These are phyloP conservation scores for Herpetospermum pedunculosum DNA, from an alignment of 306 rosid genomes.

Conservation along the genomic window DNA sequence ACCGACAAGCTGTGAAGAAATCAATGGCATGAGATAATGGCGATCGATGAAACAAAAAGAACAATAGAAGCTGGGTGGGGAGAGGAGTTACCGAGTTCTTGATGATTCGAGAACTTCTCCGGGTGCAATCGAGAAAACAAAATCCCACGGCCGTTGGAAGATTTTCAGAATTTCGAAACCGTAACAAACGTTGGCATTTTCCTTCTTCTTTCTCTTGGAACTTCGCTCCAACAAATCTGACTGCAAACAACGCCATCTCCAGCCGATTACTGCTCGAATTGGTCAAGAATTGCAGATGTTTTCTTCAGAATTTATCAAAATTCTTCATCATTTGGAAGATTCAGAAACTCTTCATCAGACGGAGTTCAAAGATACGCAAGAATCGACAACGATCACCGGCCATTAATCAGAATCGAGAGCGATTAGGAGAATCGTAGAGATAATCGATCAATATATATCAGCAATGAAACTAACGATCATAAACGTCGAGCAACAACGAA, in stretches of 20 bases:
- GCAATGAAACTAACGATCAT: not conserved
- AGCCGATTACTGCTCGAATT: not conserved
- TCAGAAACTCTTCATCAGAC: not conserved
- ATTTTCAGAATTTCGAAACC: not conserved
- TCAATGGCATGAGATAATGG: not conserved
- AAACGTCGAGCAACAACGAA: not conserved
- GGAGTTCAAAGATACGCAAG: not conserved
- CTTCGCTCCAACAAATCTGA: not conserved
- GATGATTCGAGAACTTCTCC: not conserved
- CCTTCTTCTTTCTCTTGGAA: not conserved
- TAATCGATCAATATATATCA: not conserved
- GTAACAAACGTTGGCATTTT: not conserved
- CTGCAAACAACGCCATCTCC: not conserved
- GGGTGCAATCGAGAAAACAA: not conserved
- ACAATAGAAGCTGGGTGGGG: not conserved
- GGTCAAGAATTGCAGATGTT: not conserved
- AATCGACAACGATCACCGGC: not conserved
- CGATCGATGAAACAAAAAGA: not conserved
- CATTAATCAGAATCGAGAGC: not conserved
- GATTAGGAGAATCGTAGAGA: not conserved
- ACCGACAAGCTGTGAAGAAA: slow-evolving; percentile 3
- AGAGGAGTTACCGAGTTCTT: not conserved
- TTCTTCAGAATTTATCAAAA: not conserved
- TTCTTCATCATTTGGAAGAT: not conserved
- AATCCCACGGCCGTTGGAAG: not conserved